Evolutionary conservation across 352 stramenopile genomes (phyloP).

Genomic region (Bremia lactucae): DNA sequence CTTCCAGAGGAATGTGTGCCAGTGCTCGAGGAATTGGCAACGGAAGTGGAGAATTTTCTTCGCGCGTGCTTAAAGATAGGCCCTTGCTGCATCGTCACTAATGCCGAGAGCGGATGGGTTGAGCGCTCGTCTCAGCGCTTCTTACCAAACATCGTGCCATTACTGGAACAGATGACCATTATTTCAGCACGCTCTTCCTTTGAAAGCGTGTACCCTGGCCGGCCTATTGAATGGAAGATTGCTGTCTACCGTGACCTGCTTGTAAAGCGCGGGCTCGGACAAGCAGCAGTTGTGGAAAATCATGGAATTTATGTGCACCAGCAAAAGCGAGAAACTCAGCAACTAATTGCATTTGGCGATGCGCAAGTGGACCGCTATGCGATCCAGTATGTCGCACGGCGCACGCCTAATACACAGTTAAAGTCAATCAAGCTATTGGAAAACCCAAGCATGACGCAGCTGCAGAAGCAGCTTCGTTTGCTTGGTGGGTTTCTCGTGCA

Average conservation of each 20-base stretch:
- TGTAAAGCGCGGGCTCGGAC: slow-evolving; percentile 17
- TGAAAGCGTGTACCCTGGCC: slow-evolving; percentile 40
- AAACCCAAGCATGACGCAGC: slow-evolving; percentile 59
- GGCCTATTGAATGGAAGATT: slow-evolving; percentile 75
- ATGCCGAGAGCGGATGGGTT: slow-evolving; percentile 59
- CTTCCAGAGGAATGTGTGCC: slow-evolving; percentile 23
- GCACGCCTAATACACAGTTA: slow-evolving; percentile 35
- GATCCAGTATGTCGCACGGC: slow-evolving; percentile 52
- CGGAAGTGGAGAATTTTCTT: slow-evolving; percentile 38
- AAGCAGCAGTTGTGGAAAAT: slow-evolving; percentile 13
- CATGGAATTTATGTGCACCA: slow-evolving; percentile 16
- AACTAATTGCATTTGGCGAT: slow-evolving; percentile 68
- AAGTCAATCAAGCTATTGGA: slow-evolving; percentile 78
- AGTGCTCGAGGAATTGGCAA: slow-evolving; percentile 24
- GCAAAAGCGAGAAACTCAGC: slow-evolving; percentile 22
- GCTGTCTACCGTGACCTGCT: slow-evolving; percentile 54
- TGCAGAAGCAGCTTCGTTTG: slow-evolving; percentile 58
- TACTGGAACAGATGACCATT: slow-evolving; percentile 47
- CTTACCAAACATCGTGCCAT: slow-evolving; percentile 40
- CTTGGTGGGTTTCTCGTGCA: slow-evolving; percentile 52
- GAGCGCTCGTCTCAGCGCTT: slow-evolving; percentile 67
- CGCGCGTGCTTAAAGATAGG: slow-evolving; percentile 35
- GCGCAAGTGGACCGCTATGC: slow-evolving; percentile 59
- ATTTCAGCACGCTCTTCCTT: slow-evolving; percentile 59
- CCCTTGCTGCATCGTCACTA: slow-evolving; percentile 55